Base-by-base conservation (phyloP, 495 filamentous ascomycete species). In the Penicilliopsis zonata region DNA sequence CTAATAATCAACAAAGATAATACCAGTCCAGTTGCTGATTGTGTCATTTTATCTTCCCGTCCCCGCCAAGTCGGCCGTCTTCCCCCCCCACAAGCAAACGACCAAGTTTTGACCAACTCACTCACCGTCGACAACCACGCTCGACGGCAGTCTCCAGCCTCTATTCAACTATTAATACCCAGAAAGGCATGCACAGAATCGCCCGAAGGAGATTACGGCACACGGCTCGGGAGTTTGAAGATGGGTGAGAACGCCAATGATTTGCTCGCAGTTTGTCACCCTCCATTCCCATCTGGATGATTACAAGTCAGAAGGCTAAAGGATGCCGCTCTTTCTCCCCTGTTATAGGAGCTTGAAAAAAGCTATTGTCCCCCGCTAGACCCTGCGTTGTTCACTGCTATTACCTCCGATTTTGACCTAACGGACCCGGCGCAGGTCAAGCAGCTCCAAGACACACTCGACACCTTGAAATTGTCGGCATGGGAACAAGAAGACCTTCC, bases 341-440 rank as follows among this genome's bases (percentile, higher is more conserved):
- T 4, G 23, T n/a, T 31, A 1, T 27, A 66, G 62, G 55, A 63
- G 14, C 44, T 67, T 8, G 48, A 62, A 35, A 59, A 53, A 40
- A 61, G 58, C 25, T 76, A 73, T 46, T 80, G 74, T 40, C 74
- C 74, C 12, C 69, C 72, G 5, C 43, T 82, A 15, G 78, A 83
- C 47, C 49, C 71, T 3, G 69, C 81, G 0, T 57, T 77, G 2
- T 64, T 86, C 30, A 59, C 70, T 21, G 76, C 84, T 3, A 72
- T 92, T 13, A 48, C 65, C 2, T 65, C 54, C 5, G 81, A 92
- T 33, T 87, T 68, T 51, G 66, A 82, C 33, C 47, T 78, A 10
- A 28, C 52, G 1, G 45, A 69, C 9, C 37, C 60, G 1, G 33
- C 53, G 13, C 60, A 69, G n/a, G 51, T 86, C 9, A 35, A 57